These are phyloP conservation scores for Barnettozyma hawaiiensis DNA, from an alignment of 1,139 yeast species.

Conservation along the genomic window DNA sequence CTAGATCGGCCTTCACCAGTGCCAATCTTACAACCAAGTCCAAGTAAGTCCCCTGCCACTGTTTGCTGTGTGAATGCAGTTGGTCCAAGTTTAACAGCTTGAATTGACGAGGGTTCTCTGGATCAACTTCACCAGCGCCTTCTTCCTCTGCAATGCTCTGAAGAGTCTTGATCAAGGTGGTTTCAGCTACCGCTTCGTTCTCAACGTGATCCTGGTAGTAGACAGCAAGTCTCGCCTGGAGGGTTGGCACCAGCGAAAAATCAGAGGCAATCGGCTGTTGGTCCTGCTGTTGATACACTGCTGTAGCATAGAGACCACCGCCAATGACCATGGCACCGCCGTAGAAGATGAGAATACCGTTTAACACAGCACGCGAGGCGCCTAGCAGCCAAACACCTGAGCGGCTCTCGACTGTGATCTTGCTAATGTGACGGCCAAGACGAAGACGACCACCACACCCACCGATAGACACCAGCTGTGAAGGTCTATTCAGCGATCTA, in stretches of 20 bases:
- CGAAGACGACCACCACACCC: no score
- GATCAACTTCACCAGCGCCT: conserved; percentile 18
- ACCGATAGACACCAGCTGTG: neutral
- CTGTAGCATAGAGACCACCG: conserved; percentile 22
- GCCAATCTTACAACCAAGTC: conserved; percentile 35
- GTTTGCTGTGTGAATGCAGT: conserved; percentile 15
- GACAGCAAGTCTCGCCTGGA: conserved; percentile 27
- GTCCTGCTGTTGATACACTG: conserved; percentile 20
- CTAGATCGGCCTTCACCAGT: conserved; percentile 25
- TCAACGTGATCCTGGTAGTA: conserved; percentile 25
- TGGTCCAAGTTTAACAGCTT: conserved; percentile 19
- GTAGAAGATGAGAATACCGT: conserved; percentile 20
- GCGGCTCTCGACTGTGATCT: conserved; percentile 13
- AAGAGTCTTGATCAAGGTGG: conserved; percentile 25
- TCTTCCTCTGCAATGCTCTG: conserved; percentile 21
- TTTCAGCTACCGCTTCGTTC: conserved; percentile 19
- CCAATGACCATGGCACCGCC: conserved; percentile 21
- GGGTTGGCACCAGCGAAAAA: conserved; percentile 28
- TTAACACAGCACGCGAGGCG: conserved; percentile 14
- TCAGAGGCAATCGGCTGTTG: conserved; percentile 27
- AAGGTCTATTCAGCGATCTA: neutral
- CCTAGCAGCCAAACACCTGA: conserved; percentile 12
- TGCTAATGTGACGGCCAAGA: conserved; percentile 5
- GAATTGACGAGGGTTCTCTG: conserved; percentile 22
- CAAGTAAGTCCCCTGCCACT: conserved; percentile 35